Base-by-base conservation (phyloP, 768 basidiomycete species). In the Boletus rubroflammeus region DNA sequence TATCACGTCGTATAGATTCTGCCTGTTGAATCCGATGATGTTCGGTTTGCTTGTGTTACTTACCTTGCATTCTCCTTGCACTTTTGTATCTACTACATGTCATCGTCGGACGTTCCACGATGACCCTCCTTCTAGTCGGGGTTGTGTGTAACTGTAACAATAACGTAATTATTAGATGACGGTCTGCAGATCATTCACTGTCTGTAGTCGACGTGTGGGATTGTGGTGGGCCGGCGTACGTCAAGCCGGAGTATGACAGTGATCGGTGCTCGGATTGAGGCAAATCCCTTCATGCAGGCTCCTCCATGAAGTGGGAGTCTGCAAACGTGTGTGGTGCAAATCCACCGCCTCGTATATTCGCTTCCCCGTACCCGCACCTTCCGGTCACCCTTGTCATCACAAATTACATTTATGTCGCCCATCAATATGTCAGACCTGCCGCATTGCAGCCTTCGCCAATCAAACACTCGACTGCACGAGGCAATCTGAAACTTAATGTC, bases 31-130 rank as follows among this genome's bases (percentile, higher is more conserved):
- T 50, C 6, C 21, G 21, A 40, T 17, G 46, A 50, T 34, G 49
- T 21, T 43, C 32, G 34, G 15, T 28, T 53, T 63, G 52, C 34
- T 51, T 36, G 28, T 53, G 52, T 44, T 50, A 52, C 31, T 47
- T 47, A 44, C 29, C n/a, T 43, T 47, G 45, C 36, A 51, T 54
- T 46, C 42, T 26, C n/a, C 4, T 28, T 46, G 21, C 57, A 51
- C 26, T n/a, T 38, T 40, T 60, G 62, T 53, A 56, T 61, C 49
- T 32, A 44, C 14, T 53, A 44, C 32, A 40, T 26, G 41, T 39
- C 28, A 26, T 32, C 47, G 29, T 39, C 13, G 49, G 19, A 51
- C 32, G 9, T 23, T 29, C 25, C 54, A 32, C 49, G 34, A 48
- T 31, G 47, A 56, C 39, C 17, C 17, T 43, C n/a, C 13, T 50